Evolutionary conservation across 2,329 filamentous ascomycete genomes (phyloP).

Genomic region (Exophiala spinifera): DNA sequence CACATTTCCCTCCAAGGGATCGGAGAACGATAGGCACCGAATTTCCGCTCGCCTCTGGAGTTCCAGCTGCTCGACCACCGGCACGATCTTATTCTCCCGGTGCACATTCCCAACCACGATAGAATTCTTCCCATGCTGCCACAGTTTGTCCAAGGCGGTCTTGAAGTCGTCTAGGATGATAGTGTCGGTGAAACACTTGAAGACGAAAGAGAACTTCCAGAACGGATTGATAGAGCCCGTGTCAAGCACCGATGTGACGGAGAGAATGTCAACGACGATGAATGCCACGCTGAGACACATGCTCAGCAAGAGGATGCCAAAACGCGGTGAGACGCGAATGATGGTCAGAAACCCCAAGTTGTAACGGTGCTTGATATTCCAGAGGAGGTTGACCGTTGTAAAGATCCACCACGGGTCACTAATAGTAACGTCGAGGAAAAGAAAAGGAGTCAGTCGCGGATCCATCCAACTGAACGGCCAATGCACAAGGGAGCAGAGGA

Average conservation of each 20-base stretch:
- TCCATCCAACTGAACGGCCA: too few species aligned
- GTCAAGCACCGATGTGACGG: conserved; percentile 53
- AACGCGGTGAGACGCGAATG: conserved; percentile 62
- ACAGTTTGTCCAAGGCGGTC: conserved; percentile 45
- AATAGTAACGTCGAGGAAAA: too few species aligned
- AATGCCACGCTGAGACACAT: conserved; percentile 62
- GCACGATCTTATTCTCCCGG: too few species aligned
- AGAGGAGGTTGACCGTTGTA: conserved; percentile 53
- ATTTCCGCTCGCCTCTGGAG: too few species aligned
- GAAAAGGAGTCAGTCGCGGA: too few species aligned
- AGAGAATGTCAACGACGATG: conserved; percentile 59
- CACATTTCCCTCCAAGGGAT: too few species aligned
- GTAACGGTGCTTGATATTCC: conserved; percentile 57
- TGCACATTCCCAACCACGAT: too few species aligned
- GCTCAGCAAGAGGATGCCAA: conserved; percentile 58
- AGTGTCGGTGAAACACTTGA: conserved; percentile 60
- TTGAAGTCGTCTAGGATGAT: conserved; percentile 63
- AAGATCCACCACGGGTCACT: conserved; percentile 62
- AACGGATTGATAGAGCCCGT: conserved; percentile 61
- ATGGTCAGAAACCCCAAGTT: conserved; percentile 57
- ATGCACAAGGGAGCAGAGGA: too few species aligned
- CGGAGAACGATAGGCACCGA: too few species aligned
- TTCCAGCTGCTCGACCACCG: too few species aligned
- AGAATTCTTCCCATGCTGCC: too few species aligned
- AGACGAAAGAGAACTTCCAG: conserved; percentile 58